A percentile compares a stretch with the other conserved stretches of the same genome.
phyloP scores from a whole-genome alignment of 208 protist species.

The Borovskyia barvae region DNA sequence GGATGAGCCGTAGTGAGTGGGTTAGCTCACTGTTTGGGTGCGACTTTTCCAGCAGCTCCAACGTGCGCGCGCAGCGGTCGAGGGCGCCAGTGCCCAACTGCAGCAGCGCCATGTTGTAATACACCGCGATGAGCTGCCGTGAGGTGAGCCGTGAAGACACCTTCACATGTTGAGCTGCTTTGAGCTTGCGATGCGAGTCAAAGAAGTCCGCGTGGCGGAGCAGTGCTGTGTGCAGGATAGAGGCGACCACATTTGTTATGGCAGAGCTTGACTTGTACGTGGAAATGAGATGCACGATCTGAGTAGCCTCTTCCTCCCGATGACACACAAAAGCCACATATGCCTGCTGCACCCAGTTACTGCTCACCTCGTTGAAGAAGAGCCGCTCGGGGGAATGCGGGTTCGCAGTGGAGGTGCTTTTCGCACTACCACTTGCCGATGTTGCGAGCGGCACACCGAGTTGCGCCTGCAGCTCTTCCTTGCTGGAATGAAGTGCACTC shows the following conservation, averaged over 20 bases:
- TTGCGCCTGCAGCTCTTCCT: constrained; percentile 26
- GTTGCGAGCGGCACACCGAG: constrained; percentile 20
- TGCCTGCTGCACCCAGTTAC: constrained; percentile 82
- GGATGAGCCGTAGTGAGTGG: constrained; percentile 58
- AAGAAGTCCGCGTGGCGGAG: constrained; percentile 60
- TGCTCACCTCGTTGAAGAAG: constrained; percentile 79
- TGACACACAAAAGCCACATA: constrained; percentile 53
- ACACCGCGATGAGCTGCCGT: constrained; percentile 62
- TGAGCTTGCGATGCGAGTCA: constrained; percentile 67
- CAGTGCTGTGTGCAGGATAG: constrained; percentile 73
- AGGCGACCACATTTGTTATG: constrained; percentile 61
- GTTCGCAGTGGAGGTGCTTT: not conserved
- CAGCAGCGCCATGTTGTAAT: constrained; percentile 86
- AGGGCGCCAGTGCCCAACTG: constrained; percentile 60
- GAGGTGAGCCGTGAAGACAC: constrained; percentile 55
- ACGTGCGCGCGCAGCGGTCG: constrained; percentile 46
- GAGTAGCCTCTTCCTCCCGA: constrained; percentile 46
- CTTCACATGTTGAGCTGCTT: constrained; percentile 58
- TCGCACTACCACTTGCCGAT: not conserved
- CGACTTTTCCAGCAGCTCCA: constrained; percentile 65
- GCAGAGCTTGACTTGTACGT: constrained; percentile 52
- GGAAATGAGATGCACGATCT: constrained; percentile 53
- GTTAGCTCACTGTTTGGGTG: constrained; percentile 66
- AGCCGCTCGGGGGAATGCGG: constrained; percentile 39
- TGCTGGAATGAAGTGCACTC: constrained; percentile 38